Base-by-base conservation (phyloP, 2,329 filamentous ascomycete species). In the Bipolaris cookei region DNA sequence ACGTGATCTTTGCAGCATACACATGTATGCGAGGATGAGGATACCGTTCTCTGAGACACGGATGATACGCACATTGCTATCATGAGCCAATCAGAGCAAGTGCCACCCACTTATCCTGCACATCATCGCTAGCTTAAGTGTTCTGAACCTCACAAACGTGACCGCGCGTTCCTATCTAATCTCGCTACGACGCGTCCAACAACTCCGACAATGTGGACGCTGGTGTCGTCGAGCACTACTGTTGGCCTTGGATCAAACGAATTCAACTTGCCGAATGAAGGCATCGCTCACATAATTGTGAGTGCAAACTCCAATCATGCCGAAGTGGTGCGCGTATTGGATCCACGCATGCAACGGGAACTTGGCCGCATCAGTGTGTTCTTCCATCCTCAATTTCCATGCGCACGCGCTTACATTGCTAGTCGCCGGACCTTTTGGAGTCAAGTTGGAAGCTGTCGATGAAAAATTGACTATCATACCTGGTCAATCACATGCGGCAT, bases 371-470 rank as follows among this genome's bases (percentile, higher is more conserved):
- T 70, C 18, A 56, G 67, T 70, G 54, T 37, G 65, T 56, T 20
- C 10, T 7, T n/a, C 18, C 21, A 13, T 25, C 20, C 32, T 28
- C 20, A n/a, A 20, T 34, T 34, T 13, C 18, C 4, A 10, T 30
- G 8, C 7, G 5, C 10, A 32, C 3, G 8, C 13, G 7, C 53
- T 59, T 35, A 59, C 49, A 7, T 7, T 25, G n/a, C 16, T 45
- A 59, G 72, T 50, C 34, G 46, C 62, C 16, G 61, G 59, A 4
- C 39, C 52, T 6, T 68, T 61, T 37, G 66, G 66, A 21, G 61
- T 64, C 10, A 75, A 72, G 35, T 46, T 76, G 3, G 57, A 71
- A 51, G 69, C 71, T n/a, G 23, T 71, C 3, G 16, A 30, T 4
- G 48, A 63, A 7, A 54, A 47, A 18, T 38, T 76, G 18, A 51